Evolutionary conservation across 1,284 basidiomycete genomes (phyloP), one percentile per base, ranked within the genome.

Genomic region (Moniliophthora roreri): DNA sequence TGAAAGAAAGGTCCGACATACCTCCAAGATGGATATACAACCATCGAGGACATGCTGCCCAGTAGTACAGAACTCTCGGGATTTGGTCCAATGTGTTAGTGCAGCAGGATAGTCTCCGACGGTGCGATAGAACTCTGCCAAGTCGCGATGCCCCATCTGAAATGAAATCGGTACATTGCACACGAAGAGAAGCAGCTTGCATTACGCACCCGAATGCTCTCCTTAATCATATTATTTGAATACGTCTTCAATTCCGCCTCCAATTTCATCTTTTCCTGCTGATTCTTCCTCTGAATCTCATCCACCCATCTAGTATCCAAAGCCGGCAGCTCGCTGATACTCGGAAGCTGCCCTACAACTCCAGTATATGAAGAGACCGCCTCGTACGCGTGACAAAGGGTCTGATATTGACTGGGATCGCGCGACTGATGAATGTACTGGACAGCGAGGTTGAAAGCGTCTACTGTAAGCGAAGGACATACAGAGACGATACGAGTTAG

Each of bases 181-280:
- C 21, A 50, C 16, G 51, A 50, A 42, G 18, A 47, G 11, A 53
- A 53, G 15, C 49, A 21, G n/a, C 18, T 23, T 41, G 16, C 13
- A 73, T 85, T 48, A n/a, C n/a, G n/a, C 61, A 93, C 91, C 59
- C 93, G 78, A 62, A 94, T 93, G 75, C 91, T 93, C 76, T 96
- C 94, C 69, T 94, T 95, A 74, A 95, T 94, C 82, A 94, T 86
- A 66, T 94, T 95, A 63, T 89, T 92, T 56, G 85, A 79, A 64
- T 95, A 95, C 13, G 88, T 89, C 79, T 93, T 93, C 65, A 96
- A 75, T 68, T 95, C 93, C 9, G 91, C 85, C 69, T 94, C 91
- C 48, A 95, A 74, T 68, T 87, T 91, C 24, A 81, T 81, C 52
- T 77, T 76, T 63, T 93, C 89, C 4, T 76, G 75, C 53, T 75